phyloP scores from a whole-genome alignment of 805 yeast genomes.

The Candida argentea region DNA sequence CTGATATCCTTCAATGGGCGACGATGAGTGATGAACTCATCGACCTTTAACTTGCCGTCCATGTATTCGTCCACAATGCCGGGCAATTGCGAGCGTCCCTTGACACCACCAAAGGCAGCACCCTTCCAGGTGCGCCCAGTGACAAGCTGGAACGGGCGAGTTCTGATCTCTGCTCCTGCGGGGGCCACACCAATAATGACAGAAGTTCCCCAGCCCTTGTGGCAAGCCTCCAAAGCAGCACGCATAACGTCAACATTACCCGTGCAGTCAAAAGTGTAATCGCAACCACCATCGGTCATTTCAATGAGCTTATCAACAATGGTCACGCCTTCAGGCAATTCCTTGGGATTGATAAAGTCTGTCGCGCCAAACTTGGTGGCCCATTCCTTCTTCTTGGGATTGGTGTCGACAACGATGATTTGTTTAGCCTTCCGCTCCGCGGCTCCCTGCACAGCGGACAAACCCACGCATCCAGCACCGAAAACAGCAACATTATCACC shows the following conservation, averaged over 20 bases:
- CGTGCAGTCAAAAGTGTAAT: conserved; percentile 94
- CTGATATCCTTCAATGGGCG: conserved; percentile 71
- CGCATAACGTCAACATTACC: conserved; percentile 96
- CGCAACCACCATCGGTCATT: conserved; percentile 95
- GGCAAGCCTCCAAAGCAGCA: conserved; percentile 91
- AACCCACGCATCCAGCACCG: conserved; percentile 97
- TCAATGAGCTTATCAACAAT: conserved; percentile 75
- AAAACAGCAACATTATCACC: conserved; percentile 95
- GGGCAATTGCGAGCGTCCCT: conserved; percentile 94
- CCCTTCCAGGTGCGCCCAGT: conserved; percentile 99
- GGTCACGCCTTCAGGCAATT: conserved; percentile 60
- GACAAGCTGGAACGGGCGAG: conserved; percentile 97
- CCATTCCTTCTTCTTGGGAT: conserved; percentile 77
- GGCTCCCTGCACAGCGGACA: conserved; percentile 95
- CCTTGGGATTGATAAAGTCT: conserved; percentile 80
- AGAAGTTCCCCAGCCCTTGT: conserved; percentile 98
- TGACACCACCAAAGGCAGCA: conserved; percentile 98
- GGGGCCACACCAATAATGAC: conserved; percentile 97
- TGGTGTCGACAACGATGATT: conserved; percentile 81
- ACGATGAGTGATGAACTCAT: conserved; percentile 91
- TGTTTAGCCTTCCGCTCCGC: conserved; percentile 67
- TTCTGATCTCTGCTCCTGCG: conserved; percentile 92
- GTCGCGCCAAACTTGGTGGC: conserved; percentile 90
- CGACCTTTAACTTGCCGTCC: conserved; percentile 75
- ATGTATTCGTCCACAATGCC: conserved; percentile 79